These are phyloP conservation scores for Calvatia gigantea DNA, from an alignment of 768 basidiomycete species.

Conservation along the genomic window DNA sequence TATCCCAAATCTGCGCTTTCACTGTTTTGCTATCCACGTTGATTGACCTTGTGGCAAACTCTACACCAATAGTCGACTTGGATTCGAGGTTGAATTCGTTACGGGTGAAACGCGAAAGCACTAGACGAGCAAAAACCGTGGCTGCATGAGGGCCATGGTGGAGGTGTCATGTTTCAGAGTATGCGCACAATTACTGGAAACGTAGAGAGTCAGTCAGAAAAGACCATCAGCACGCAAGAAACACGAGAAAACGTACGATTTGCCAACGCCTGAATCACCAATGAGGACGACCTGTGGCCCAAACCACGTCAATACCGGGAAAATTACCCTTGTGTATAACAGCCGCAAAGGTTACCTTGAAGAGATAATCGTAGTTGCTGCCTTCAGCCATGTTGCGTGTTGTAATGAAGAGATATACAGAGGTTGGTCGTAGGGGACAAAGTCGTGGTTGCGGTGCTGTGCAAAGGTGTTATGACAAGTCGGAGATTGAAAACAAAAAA, in stretches of 20 bases:
- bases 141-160: slow-evolving; percentile 12
- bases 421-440: slow-evolving; percentile 7
- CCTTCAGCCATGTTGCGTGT: slow-evolving; percentile 88
- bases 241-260: slow-evolving; percentile 74
- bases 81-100: slow-evolving; percentile 99
- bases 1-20: slow-evolving; percentile 99
- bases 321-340: neutral
- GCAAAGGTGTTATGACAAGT: neutral
- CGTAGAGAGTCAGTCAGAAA: slow-evolving; percentile 8
- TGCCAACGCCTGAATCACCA: slow-evolving; percentile 98
- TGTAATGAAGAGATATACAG: slow-evolving; percentile 16
- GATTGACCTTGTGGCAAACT: slow-evolving; percentile 95
- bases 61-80: slow-evolving; percentile 98
- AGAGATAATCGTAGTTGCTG: slow-evolving; percentile 97
- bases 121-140: slow-evolving; percentile 36
- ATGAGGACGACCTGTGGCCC: slow-evolving; percentile 86
- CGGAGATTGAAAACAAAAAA: slow-evolving; percentile 10
- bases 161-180: neutral
- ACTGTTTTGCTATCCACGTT: slow-evolving; percentile 95
- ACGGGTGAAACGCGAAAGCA: slow-evolving; percentile 98
- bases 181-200: slow-evolving; percentile 59
- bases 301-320: slow-evolving; percentile 10
- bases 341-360: slow-evolving; percentile 67
- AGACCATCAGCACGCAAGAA: neutral
- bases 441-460: neutral